Conservation (phyloP, 768 basidiomycete genomes). For the Podaxis sp. region DNA sequence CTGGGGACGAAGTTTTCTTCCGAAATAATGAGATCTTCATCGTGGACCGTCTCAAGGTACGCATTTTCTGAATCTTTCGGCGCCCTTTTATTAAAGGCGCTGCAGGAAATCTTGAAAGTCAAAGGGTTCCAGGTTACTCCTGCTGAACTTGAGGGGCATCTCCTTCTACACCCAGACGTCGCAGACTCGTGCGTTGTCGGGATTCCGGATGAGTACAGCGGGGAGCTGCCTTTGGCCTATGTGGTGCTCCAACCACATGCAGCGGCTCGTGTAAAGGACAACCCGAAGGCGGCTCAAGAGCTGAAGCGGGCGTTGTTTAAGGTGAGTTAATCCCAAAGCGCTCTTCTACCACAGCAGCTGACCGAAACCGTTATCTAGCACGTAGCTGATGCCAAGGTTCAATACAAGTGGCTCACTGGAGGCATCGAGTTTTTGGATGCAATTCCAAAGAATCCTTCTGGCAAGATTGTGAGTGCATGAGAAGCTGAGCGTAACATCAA, state of each 20-base stretch:
- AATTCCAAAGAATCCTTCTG: constrained; percentile 70
- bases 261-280: constrained; percentile 31
- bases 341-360: background rate
- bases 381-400: constrained; percentile 54
- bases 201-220: constrained; percentile 69
- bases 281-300: constrained; percentile 30
- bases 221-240: constrained; percentile 73
- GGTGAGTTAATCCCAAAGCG: constrained; percentile 33
- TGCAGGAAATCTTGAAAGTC: constrained; percentile 71
- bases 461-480: constrained; percentile 51
- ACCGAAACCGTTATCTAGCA: constrained; percentile 32
- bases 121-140: constrained; percentile 60
- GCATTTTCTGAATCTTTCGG: background rate
- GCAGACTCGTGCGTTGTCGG: constrained; percentile 64
- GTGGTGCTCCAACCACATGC: constrained; percentile 50
- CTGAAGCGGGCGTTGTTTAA: constrained; percentile 51
- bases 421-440: constrained; percentile 61
- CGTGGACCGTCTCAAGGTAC: constrained; percentile 74
- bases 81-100: background rate
- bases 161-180: constrained; percentile 60
- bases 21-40: constrained; percentile 61
- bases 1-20: constrained; percentile 73
- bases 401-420: constrained; percentile 60
- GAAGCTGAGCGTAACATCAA: background rate
- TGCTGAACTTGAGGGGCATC: constrained; percentile 65